phyloP scores from a whole-genome alignment of 1,284 basidiomycete species.

The Ceratobasidium sp. region DNA sequence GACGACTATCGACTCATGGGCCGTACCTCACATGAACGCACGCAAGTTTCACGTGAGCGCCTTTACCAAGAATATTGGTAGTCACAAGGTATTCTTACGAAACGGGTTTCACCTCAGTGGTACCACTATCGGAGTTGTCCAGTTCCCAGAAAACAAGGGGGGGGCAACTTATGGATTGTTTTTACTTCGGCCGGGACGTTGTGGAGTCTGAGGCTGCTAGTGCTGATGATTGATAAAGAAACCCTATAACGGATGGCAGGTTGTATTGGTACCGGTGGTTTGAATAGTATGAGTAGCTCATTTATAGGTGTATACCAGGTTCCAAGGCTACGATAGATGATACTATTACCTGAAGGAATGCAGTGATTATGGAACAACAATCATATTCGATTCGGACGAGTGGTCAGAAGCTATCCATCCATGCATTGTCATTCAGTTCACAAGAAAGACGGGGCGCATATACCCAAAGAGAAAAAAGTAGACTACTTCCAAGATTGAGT shows the following conservation, averaged over 20 bases:
- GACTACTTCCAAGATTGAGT: too few relatives aligned
- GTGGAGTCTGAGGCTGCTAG: neutral
- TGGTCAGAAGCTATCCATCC: too few relatives aligned
- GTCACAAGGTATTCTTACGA: conserved; percentile 67
- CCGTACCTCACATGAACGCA: conserved; percentile 63
- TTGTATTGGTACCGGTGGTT: too few relatives aligned
- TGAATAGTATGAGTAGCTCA: neutral
- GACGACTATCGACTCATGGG: conserved; percentile 62
- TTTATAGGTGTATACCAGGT: neutral
- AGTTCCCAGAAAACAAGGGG: conserved; percentile 27
- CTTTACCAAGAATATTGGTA: conserved; percentile 61
- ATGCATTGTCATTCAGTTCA: too few relatives aligned
- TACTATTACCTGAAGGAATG: conserved; percentile 19
- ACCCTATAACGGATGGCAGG: too few relatives aligned
- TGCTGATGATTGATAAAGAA: too few relatives aligned
- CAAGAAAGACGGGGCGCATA: too few relatives aligned
- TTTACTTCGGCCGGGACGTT: neutral
- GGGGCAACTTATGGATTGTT: conserved; percentile 10
- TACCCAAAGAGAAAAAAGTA: too few relatives aligned
- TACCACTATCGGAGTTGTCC: neutral
- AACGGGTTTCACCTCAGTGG: conserved; percentile 59
- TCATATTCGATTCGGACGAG: too few relatives aligned
- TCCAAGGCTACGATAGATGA: neutral
- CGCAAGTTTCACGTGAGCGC: conserved; percentile 55
- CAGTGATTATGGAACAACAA: conserved; percentile 36